Percentiles rank a stretch among this genome's conserved stretches.
Evolutionary conservation across 2,329 filamentous ascomycete genomes (phyloP).

Genomic region (Blastomyces parvus): DNA sequence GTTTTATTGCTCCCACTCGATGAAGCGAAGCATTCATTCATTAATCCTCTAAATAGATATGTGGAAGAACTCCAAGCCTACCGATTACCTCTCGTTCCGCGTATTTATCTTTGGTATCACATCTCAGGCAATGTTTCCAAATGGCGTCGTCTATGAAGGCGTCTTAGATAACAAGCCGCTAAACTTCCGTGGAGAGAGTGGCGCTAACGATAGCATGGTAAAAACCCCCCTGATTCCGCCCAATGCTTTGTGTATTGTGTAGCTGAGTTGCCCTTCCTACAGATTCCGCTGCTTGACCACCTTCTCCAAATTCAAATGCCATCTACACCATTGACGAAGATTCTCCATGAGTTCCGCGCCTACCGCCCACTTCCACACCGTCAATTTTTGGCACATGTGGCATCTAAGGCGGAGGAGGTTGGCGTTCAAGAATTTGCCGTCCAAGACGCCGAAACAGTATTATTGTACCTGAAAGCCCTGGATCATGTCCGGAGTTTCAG

Average conservation of each 20-base stretch:
- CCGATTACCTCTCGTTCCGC: constrained; percentile 78
- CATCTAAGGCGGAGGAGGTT: constrained; percentile 42
- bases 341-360: constrained; percentile 76
- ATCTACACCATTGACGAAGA: constrained; percentile 74
- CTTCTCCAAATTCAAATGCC: constrained; percentile 82
- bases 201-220: constrained; percentile 87
- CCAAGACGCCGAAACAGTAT: constrained; percentile 32
- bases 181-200: constrained; percentile 82
- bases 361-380: constrained; percentile 86
- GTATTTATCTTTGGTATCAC: constrained; percentile 98
- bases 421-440: constrained; percentile 31
- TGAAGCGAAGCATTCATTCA: neutral
- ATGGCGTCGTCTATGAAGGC: constrained; percentile 83
- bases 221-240: constrained; percentile 11
- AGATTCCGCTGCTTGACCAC: constrained; percentile 80
- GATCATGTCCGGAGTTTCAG: constrained; percentile 42
- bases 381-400: constrained; percentile 68
- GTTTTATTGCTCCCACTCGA: constrained; percentile 17
- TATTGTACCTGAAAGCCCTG: constrained; percentile 37
- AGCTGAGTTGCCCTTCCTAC: neutral
- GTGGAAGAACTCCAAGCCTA: constrained; percentile 81
- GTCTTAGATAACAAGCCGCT: constrained; percentile 60
- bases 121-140: constrained; percentile 84
- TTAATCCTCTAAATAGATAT: constrained; percentile 46
- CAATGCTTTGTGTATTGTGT: neutral